Evolutionary conservation across 2,329 filamentous ascomycete species (phyloP), one percentile per base, ranked within the genome.

Genomic region (Mycosphaerelloides madeirae): DNA sequence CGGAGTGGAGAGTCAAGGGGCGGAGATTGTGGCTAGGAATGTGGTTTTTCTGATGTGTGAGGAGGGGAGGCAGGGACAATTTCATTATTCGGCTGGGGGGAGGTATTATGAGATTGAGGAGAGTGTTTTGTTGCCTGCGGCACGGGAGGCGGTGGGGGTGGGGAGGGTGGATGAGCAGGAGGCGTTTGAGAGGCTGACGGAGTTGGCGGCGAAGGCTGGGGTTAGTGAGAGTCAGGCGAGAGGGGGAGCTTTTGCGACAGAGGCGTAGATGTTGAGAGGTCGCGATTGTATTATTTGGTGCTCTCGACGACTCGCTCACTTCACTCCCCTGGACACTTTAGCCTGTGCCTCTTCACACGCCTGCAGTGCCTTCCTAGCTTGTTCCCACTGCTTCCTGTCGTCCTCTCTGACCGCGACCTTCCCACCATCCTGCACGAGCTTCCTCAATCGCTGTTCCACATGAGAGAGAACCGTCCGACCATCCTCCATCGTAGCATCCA

Each of bases 91-190:
- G 9, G 64, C 64, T 44, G 62, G 67, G 8, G 73, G 77, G 0
- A 68, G 69, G 41, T 77, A 71, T 54, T 68, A 63, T 45, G 78
- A 81, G 58, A 68, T 80, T 13, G 78, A 81, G 43, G 71, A 78
- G 46, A 57, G 38, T 9, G 37, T 50, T 29, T 43, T 61, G 29
- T 31, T 50, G 39, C 50, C 54, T 29, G 51, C 52, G n/a, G 56
- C 50, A 11, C 43, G 20, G 39, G 19, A 37, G 19, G 32, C 42
- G n/a, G 35, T 45, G 4, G 49, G 41, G 14, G 34, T 34, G 39
- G 43, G 37, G 15, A 22, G 28, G 20, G 35, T 38, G 6, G 33
- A 37, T 14, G 44, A 47, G 39, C 44, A 47, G 31, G 45, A 44
- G 33, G 45, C 40, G 6, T 44, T 35, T 28, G 45, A 41, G 32